Percentiles rank a stretch among this genome's conserved stretches.
Evolutionary conservation across 148 eudicot genomes (phyloP).

Genomic region (Amaranthus hypochondriacus): DNA sequence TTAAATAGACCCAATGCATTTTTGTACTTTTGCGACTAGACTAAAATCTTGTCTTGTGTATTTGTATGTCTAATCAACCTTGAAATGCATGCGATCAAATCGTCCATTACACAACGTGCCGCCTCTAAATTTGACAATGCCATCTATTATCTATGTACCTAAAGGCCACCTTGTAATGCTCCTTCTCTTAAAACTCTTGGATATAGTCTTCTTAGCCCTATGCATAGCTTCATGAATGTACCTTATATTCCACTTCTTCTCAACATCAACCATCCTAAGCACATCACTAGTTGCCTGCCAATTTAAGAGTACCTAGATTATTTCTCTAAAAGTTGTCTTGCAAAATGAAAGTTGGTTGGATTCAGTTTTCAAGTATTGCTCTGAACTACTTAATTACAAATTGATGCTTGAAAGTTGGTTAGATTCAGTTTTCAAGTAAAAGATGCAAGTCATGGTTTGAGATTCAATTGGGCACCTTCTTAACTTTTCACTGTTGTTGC

Average conservation of each 20-base stretch:
- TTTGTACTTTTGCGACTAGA: neutral
- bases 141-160: conserved; percentile 7
- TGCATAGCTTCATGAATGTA: conserved; percentile 19
- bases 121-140: neutral
- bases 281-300: conserved; percentile 10
- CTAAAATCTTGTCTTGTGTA: neutral
- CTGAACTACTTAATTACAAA: no score
- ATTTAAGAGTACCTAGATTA: neutral
- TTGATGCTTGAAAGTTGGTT: neutral
- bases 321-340: neutral
- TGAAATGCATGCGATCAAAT: neutral
- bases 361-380: no score
- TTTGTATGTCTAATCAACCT: neutral
- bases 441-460: neutral
- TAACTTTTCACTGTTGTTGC: neutral
- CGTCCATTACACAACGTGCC: neutral
- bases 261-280: conserved; percentile 17
- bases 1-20: neutral
- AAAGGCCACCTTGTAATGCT: neutral
- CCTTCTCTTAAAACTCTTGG: conserved; percentile 1
- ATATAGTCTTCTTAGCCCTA: conserved; percentile 14
- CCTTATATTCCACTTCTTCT: conserved; percentile 10
- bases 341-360: neutral
- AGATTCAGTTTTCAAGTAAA: neutral
- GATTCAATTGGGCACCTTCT: neutral